Percentiles rank a stretch among this genome's conserved stretches.
phyloP scores from a whole-genome alignment of 1,139 yeast genomes.

The Yamadazyma oceani region DNA sequence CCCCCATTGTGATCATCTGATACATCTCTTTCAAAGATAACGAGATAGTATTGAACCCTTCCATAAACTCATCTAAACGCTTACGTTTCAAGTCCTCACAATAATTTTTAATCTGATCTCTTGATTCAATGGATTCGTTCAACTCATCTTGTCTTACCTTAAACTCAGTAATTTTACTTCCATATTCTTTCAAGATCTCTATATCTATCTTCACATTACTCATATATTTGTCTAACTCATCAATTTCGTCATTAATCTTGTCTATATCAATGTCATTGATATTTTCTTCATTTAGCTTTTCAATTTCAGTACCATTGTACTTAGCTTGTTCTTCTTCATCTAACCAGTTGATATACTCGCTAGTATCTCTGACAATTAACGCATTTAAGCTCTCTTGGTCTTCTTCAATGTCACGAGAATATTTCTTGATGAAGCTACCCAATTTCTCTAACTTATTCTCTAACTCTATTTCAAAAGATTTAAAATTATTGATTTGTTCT shows the following conservation, averaged over 20 bases:
- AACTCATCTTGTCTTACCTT: slow-evolving; percentile 62
- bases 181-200: slow-evolving; percentile 77
- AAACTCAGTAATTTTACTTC: slow-evolving; percentile 63
- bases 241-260: slow-evolving; percentile 52
- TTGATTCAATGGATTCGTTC: slow-evolving; percentile 60
- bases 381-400: slow-evolving; percentile 38
- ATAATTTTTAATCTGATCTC: slow-evolving; percentile 64
- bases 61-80: slow-evolving; percentile 87
- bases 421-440: slow-evolving; percentile 41
- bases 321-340: slow-evolving; percentile 34
- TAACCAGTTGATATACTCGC: slow-evolving; percentile 52
- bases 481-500: slow-evolving; percentile 56
- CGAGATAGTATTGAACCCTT: slow-evolving; percentile 85
- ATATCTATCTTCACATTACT: slow-evolving; percentile 65
- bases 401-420: slow-evolving; percentile 36
- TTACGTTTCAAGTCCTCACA: slow-evolving; percentile 72
- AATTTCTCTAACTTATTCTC: slow-evolving; percentile 64
- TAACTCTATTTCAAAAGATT: slow-evolving; percentile 70
- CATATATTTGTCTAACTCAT: slow-evolving; percentile 55
- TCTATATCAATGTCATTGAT: slow-evolving; percentile 51
- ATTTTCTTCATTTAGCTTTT: slow-evolving; percentile 52
- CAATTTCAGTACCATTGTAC: slow-evolving; percentile 38
- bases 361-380: slow-evolving; percentile 53
- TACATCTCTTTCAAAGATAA: slow-evolving; percentile 94
- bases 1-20: slow-evolving; percentile 98